Evolutionary conservation across 306 rosid genomes (phyloP).

Genomic region (Prunus armeniaca): DNA sequence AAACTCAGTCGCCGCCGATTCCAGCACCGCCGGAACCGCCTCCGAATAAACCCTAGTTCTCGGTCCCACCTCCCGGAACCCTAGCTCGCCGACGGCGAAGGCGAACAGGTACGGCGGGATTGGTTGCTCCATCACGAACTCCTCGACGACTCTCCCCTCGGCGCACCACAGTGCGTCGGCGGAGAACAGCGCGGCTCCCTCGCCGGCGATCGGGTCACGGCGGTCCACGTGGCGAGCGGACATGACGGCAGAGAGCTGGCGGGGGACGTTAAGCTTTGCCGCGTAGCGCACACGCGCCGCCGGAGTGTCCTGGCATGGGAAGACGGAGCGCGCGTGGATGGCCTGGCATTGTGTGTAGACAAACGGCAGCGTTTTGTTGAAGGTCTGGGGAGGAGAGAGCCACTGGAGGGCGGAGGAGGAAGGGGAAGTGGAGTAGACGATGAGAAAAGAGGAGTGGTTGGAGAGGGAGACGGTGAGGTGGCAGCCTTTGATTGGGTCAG

Average conservation of each 20-base stretch:
- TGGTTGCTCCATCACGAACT: slow-evolving; percentile 84
- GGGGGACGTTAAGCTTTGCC: slow-evolving; percentile 57
- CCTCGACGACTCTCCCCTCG: slow-evolving; percentile 73
- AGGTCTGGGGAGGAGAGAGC: slow-evolving; percentile 78
- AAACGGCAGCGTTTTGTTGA: slow-evolving; percentile 59
- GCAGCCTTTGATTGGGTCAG: slow-evolving; percentile 59
- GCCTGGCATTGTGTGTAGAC: slow-evolving; percentile 94
- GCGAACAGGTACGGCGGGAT: slow-evolving; percentile 93
- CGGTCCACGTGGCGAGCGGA: slow-evolving; percentile 55
- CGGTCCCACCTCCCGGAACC: slow-evolving; percentile 75
- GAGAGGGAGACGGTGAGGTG: slow-evolving; percentile 55
- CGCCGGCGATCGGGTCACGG: slow-evolving; percentile 40
- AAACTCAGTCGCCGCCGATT: slow-evolving; percentile 72
- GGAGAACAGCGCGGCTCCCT: slow-evolving; percentile 33
- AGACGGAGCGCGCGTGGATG: slow-evolving; percentile 80
- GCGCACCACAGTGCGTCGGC: slow-evolving; percentile 51
- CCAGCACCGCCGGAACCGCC: slow-evolving; percentile 48
- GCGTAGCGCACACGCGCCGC: slow-evolving; percentile 67
- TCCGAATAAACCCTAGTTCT: slow-evolving; percentile 87
- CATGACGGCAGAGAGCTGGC: slow-evolving; percentile 70
- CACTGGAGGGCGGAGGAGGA: slow-evolving; percentile 88
- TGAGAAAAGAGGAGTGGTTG: slow-evolving; percentile 44
- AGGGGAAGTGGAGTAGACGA: slow-evolving; percentile 61
- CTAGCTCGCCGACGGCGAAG: slow-evolving; percentile 76
- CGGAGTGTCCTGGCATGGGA: slow-evolving; percentile 96